These are phyloP conservation scores for Mycena indigotica DNA, from an alignment of 768 basidiomycete species.

Conservation along the genomic window DNA sequence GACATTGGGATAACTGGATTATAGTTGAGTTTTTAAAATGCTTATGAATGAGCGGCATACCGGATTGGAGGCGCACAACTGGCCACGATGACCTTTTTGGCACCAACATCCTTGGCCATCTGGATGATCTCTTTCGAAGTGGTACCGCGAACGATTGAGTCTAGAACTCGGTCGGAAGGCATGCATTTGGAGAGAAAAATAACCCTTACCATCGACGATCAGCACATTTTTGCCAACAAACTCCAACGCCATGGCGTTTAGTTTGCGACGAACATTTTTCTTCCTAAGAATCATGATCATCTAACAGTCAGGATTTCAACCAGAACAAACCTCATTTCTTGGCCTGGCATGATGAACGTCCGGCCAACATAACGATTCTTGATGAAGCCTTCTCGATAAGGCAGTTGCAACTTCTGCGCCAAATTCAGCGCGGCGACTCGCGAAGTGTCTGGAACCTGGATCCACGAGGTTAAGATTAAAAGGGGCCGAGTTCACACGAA, in stretches of 20 bases:
- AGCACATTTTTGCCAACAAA: slow-evolving; percentile 91
- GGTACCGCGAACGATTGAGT: slow-evolving; percentile 97
- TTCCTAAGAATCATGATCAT: slow-evolving; percentile 47
- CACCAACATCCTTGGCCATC: slow-evolving; percentile 99
- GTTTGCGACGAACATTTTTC: slow-evolving; percentile 92
- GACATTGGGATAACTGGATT: slow-evolving; percentile 84
- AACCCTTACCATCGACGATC: slow-evolving; percentile 83
- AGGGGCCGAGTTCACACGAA: not conserved
- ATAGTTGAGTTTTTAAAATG: not conserved
- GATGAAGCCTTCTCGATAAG: slow-evolving; percentile 97
- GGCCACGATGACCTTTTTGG: slow-evolving; percentile 93
- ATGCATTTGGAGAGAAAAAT: not conserved
- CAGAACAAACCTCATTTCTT: slow-evolving; percentile 75
- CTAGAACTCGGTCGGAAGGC: slow-evolving; percentile 40
- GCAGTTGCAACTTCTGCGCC: slow-evolving; percentile 85
- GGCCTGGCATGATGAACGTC: slow-evolving; percentile 99
- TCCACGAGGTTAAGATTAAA: not conserved
- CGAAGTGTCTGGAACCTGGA: slow-evolving; percentile 91
- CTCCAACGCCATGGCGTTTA: slow-evolving; percentile 98
- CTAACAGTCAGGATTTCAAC: not conserved
- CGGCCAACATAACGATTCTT: slow-evolving; percentile 98
- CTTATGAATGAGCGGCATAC: slow-evolving; percentile 36
- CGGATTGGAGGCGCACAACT: slow-evolving; percentile 97
- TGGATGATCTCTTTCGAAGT: slow-evolving; percentile 98
- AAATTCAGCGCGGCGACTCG: slow-evolving; percentile 94